Percentiles rank a stretch among this genome's conserved stretches.
Conservation (phyloP, 1,284 basidiomycete genomes). For the Austroboletus niveus region DNA sequence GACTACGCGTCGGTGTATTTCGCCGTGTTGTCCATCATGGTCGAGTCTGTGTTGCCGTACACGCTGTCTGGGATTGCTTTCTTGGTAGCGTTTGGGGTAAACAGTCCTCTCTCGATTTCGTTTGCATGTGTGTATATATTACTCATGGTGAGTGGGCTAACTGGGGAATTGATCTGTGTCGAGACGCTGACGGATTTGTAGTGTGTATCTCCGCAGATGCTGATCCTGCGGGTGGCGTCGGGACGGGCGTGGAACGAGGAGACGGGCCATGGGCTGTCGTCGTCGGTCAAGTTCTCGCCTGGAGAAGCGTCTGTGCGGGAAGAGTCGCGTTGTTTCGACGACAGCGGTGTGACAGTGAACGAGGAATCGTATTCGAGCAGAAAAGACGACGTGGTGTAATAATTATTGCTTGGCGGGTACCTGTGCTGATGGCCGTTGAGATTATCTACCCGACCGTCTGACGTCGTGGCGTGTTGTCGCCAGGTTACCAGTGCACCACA, state of each 20-base stretch:
- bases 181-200: constrained; percentile 3
- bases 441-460: neutral
- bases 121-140: constrained; percentile 23
- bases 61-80: constrained; percentile 28
- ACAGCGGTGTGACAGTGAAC: neutral
- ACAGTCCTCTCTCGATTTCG: constrained; percentile 11
- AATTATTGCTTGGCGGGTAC: neutral
- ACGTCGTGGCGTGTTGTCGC: neutral
- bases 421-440: neutral
- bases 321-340: neutral
- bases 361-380: neutral
- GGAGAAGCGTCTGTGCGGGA: neutral
- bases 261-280: neutral
- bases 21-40: constrained; percentile 12
- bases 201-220: constrained; percentile 29
- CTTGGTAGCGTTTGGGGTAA: constrained; percentile 18
- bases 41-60: constrained; percentile 31
- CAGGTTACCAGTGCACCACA: constrained; percentile 5
- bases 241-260: constrained; percentile 19
- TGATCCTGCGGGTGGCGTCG: constrained; percentile 26
- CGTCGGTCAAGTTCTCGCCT: constrained; percentile 15
- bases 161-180: neutral
- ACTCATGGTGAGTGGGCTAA: constrained; percentile 19
- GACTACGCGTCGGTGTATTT: constrained; percentile 25
- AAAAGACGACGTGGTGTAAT: constrained; percentile 3